A percentile compares a stretch with the other conserved stretches of the same genome.
phyloP scores from a whole-genome alignment of 495 filamentous ascomycete genomes.

The Neurospora sublineolata region DNA sequence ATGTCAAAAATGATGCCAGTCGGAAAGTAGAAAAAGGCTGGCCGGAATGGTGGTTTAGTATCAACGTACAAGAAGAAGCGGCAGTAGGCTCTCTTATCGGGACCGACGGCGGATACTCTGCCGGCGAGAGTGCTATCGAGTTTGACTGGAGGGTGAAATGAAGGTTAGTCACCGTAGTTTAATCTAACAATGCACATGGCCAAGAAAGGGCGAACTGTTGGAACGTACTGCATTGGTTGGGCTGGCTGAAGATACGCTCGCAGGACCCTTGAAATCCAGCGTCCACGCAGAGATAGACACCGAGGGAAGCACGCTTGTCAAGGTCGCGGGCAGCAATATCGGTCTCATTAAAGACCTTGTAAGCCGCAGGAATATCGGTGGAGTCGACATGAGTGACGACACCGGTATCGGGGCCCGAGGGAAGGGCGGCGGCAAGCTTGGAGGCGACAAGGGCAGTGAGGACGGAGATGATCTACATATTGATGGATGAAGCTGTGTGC shows the following conservation, averaged over 20 bases:
- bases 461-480: neutral
- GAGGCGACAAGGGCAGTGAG: neutral
- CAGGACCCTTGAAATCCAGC: neutral
- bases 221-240: no score
- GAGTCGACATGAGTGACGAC: neutral
- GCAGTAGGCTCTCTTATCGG: neutral
- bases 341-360: neutral
- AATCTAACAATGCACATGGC: no score
- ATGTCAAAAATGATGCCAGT: no score
- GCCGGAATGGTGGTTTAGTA: no score
- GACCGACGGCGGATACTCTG: neutral
- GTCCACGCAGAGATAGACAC: neutral
- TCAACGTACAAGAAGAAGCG: neutral
- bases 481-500: neutral
- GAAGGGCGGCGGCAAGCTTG: neutral
- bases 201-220: no score
- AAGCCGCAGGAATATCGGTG: neutral
- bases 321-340: neutral
- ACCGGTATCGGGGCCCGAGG: neutral
- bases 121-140: no score
- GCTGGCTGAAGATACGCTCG: no score
- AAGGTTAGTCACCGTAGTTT: no score
- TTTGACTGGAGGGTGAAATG: no score
- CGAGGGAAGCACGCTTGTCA: neutral
- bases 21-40: no score